Percentiles rank a stretch among this genome's conserved stretches.
These are phyloP conservation scores for Mucor irregularis DNA, from an alignment of 371 early-diverging fungal species.

Conservation along the genomic window DNA sequence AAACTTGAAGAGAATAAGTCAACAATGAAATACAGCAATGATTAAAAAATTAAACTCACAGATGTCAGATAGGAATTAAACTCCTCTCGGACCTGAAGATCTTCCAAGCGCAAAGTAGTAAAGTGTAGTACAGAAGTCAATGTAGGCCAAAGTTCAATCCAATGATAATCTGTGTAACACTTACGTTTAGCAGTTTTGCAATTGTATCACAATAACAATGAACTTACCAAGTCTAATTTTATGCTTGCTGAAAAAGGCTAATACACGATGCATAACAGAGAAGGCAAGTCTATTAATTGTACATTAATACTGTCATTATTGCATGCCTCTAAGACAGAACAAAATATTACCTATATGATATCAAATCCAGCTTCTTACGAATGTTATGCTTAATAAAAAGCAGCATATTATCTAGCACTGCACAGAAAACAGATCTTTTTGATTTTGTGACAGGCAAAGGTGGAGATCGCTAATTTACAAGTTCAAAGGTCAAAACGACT, in stretches of 20 bases:
- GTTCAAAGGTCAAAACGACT: not conserved
- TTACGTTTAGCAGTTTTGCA: not conserved
- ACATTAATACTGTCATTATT: not conserved
- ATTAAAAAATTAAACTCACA: slow-evolving; percentile 23
- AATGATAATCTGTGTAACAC: slow-evolving; percentile 45
- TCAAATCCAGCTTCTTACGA: slow-evolving; percentile 53
- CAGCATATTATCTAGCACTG: slow-evolving; percentile 43
- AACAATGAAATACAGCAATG: too few species aligned
- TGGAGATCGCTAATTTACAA: slow-evolving; percentile 31
- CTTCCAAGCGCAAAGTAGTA: slow-evolving; percentile 36
- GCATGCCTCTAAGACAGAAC: too few species aligned
- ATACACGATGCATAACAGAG: slow-evolving; percentile 41
- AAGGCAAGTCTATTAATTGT: slow-evolving; percentile 32
- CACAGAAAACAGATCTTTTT: slow-evolving; percentile 41
- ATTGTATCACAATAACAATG: not conserved
- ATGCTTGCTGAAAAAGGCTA: slow-evolving; percentile 39
- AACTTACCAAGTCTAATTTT: slow-evolving; percentile 46
- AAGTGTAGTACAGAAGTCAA: slow-evolving; percentile 47
- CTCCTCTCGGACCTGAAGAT: slow-evolving; percentile 27
- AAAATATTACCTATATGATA: slow-evolving; percentile 45
- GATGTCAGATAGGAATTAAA: slow-evolving; percentile 37
- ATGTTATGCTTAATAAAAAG: slow-evolving; percentile 57
- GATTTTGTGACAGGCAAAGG: slow-evolving; percentile 47
- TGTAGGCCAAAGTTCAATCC: slow-evolving; percentile 55
- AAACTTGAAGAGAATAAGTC: slow-evolving; percentile 15